These are phyloP conservation scores for Agastache rugosa DNA, from an alignment of 257 asterid species.

Conservation along the genomic window DNA sequence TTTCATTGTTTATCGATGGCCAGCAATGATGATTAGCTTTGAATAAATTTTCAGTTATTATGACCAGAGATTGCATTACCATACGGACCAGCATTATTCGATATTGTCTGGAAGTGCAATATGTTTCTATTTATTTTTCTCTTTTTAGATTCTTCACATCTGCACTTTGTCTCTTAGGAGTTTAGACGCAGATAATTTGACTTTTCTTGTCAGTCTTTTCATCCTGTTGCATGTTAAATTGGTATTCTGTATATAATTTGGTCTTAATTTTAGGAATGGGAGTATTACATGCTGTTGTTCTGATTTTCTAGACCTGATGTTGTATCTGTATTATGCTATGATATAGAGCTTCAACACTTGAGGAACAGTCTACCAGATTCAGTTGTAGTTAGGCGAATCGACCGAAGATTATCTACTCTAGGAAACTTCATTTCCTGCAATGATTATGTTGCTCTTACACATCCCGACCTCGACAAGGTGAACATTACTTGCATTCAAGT, in stretches of 20 bases:
- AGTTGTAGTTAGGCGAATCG: constrained; percentile 88
- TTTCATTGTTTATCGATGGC: not conserved
- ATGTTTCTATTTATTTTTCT: not conserved
- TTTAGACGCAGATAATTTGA: not conserved
- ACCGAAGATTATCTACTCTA: constrained; percentile 81
- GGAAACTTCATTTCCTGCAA: constrained; percentile 94
- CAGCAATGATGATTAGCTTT: no score
- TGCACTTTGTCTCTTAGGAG: not conserved
- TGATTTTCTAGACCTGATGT: constrained; percentile 24
- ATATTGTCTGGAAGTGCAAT: constrained; percentile 17
- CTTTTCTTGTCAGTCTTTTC: not conserved
- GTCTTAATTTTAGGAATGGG: not conserved
- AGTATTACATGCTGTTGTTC: not conserved
- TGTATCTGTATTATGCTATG: constrained; percentile 16
- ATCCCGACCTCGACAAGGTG: constrained; percentile 85
- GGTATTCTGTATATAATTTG: not conserved
- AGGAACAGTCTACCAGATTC: constrained; percentile 87
- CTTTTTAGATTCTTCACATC: not conserved
- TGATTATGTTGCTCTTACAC: constrained; percentile 89
- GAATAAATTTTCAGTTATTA: not conserved
- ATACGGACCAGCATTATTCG: not conserved
- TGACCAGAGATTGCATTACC: not conserved
- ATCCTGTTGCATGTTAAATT: not conserved
- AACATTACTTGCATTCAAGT: constrained; percentile 4
- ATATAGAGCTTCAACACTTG: constrained; percentile 80